A percentile compares a stretch with the other conserved stretches of the same genome.
Conservation (phyloP, 352 stramenopile species). For the Albugo laibachii region DNA sequence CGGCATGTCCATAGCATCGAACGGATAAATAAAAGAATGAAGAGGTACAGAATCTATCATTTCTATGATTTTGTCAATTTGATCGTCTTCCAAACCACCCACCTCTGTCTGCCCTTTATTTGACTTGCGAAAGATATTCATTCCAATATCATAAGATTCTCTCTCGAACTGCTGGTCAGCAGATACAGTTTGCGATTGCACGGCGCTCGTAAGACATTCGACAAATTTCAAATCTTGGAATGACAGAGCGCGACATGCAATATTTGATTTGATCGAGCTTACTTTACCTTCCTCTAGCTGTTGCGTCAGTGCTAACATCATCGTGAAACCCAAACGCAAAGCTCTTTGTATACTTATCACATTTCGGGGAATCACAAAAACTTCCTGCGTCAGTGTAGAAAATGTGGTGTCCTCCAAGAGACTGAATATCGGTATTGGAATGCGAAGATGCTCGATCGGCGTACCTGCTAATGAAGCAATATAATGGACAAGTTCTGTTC, state of each 20-base stretch:
- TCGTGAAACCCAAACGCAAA: conserved; percentile 28
- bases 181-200: conserved; percentile 25
- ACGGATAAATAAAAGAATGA: too few species aligned
- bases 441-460: conserved; percentile 17
- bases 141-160: too few species aligned
- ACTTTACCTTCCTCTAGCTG: conserved; percentile 30
- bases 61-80: too few species aligned
- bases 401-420: conserved; percentile 39
- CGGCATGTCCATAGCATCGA: too few species aligned
- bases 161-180: too few species aligned
- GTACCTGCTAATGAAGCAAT: conserved; percentile 26
- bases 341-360: conserved; percentile 36
- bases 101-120: too few species aligned
- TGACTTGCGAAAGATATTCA: too few species aligned
- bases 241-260: conserved; percentile 30
- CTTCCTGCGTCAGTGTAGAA: conserved; percentile 50
- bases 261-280: conserved; percentile 32
- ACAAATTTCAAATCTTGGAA: conserved; percentile 33
- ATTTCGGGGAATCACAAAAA: conserved; percentile 29
- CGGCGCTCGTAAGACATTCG: conserved; percentile 43
- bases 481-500: conserved; percentile 30
- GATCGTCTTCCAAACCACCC: too few species aligned
- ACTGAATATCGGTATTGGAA: conserved; percentile 58
- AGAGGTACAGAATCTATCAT: too few species aligned
- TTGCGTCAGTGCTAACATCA: conserved; percentile 15